Percentiles rank a stretch among this genome's conserved stretches.
Conservation (phyloP, 805 yeast species). For the Kregervanrija delftensis region DNA sequence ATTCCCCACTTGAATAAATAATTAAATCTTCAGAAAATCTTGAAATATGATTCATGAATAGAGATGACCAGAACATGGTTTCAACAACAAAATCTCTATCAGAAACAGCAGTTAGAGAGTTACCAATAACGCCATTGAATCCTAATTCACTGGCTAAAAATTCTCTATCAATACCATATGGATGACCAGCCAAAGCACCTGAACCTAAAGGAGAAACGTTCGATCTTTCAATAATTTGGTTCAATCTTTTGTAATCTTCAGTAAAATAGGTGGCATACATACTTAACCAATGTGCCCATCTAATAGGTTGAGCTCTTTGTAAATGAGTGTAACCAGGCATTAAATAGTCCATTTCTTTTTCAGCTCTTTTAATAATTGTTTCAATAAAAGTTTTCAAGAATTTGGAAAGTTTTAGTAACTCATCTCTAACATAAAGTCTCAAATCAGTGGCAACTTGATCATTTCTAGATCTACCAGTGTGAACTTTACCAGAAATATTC, state of each 20-base stretch:
- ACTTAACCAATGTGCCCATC: conserved; percentile 98
- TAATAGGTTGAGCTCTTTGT: conserved; percentile 98
- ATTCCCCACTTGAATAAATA: conserved; percentile 95
- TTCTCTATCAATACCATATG: conserved; percentile 97
- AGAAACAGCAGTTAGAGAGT: conserved; percentile 92
- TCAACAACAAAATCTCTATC: conserved; percentile 98
- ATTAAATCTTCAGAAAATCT: conserved; percentile 92
- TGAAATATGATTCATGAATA: conserved; percentile 93
- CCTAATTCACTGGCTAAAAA: conserved; percentile 75
- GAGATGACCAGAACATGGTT: conserved; percentile 88
- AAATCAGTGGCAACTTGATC: conserved; percentile 99
- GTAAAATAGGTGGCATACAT: conserved; percentile 92
- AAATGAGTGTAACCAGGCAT: conserved; percentile 99
- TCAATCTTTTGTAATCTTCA: conserved; percentile 80
- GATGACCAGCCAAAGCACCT: conserved; percentile 99
- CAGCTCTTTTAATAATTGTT: conserved; percentile 69
- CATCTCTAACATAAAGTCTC: conserved; percentile 87
- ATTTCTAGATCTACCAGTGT: conserved; percentile 98
- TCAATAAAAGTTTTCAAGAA: conserved; percentile 56
- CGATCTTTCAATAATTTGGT: conserved; percentile 73
- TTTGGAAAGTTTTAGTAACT: conserved; percentile 52
- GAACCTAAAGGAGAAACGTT: conserved; percentile 91
- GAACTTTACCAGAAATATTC: conserved; percentile 93
- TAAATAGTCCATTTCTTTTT: conserved; percentile 76
- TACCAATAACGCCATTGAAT: conserved; percentile 83